Evolutionary conservation across 495 filamentous ascomycete genomes (phyloP).

Genomic region (Penicillium bialowiezense): DNA sequence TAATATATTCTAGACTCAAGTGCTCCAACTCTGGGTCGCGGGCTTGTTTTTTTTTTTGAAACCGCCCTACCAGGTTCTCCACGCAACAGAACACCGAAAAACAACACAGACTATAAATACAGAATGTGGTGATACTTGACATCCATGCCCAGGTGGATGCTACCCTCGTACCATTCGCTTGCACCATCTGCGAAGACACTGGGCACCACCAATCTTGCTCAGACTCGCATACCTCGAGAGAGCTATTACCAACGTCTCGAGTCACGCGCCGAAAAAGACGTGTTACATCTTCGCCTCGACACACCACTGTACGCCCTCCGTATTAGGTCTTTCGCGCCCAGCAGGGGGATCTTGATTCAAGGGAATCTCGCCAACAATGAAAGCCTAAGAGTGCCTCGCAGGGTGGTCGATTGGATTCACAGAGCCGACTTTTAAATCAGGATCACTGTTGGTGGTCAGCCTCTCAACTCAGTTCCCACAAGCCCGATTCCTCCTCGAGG

Average conservation of each 20-base stretch:
- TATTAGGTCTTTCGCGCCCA: constrained; percentile 52
- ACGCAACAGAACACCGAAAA: too few species aligned
- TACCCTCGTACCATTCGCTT: constrained; percentile 3
- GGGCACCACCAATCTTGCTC: background rate
- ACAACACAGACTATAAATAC: background rate
- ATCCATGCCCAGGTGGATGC: too few species aligned
- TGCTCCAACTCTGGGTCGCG: constrained; percentile 3
- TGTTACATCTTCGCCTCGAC: constrained; percentile 59
- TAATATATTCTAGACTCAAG: constrained; percentile 23
- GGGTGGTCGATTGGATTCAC: constrained; percentile 55
- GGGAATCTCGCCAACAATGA: constrained; percentile 61
- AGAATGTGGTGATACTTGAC: background rate
- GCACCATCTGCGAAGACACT: background rate
- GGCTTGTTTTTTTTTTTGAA: constrained; percentile 13
- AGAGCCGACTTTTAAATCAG: constrained; percentile 55
- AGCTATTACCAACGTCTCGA: background rate
- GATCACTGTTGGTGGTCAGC: constrained; percentile 57
- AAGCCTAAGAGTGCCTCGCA: constrained; percentile 48
- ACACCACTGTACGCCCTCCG: constrained; percentile 55
- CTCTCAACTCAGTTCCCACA: constrained; percentile 4
- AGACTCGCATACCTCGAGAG: background rate
- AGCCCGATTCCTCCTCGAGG: background rate
- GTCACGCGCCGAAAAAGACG: constrained; percentile 47
- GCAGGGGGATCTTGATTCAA: constrained; percentile 58
- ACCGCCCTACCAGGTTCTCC: background rate